Evolutionary conservation across 2,329 filamentous ascomycete species (phyloP), one percentile per base, ranked within the genome.

Genomic region (Exserohilum rostratum): DNA sequence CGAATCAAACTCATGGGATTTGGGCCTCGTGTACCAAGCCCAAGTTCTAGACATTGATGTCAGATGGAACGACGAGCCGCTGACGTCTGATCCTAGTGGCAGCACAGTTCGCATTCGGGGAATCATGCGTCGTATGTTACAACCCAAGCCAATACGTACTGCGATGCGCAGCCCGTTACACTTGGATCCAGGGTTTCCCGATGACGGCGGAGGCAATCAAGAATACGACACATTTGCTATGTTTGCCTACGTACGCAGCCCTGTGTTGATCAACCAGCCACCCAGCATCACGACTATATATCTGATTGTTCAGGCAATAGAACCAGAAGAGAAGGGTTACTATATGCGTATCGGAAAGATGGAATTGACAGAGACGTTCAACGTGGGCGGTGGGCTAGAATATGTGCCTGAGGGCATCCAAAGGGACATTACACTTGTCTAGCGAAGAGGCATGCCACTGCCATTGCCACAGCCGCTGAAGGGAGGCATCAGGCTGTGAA

Each of bases 41-140:
- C 0, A 20, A 25, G 5, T 50, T 7, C 12, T 35, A n/a, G 10
- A 7, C 15, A 46, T 15, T 3, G 9, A 55, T 25, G 25, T 46
- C 2, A 25, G 1, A 10, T 46, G 46, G 52, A 55, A 25, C n/a
- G n/a, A 33, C 6, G 13, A 50, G 12, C 39, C 40, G 11, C 15
- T 55, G 13, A 30, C 38, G 11, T 54, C 46, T 0, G 22, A 39
- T 6, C 52, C 52, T 3, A 39, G 38, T 22, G 48, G 46, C 7
- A 48, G 48, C 33, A 51, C 40, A 3, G 33, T 51, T 9, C 10
- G 15, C 11, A 45, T 51, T 30, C 40, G 40, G 1, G 48, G 48
- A 5, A 25, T 51, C 3, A 31, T 39, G 15, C 46, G 27, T 34
- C 35, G 46, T 13, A 48, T 31, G 18, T 25, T 6, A 25, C 17